These are phyloP conservation scores for Platanthera zijinensis DNA, from an alignment of 106 monocot genomes.

Conservation along the genomic window DNA sequence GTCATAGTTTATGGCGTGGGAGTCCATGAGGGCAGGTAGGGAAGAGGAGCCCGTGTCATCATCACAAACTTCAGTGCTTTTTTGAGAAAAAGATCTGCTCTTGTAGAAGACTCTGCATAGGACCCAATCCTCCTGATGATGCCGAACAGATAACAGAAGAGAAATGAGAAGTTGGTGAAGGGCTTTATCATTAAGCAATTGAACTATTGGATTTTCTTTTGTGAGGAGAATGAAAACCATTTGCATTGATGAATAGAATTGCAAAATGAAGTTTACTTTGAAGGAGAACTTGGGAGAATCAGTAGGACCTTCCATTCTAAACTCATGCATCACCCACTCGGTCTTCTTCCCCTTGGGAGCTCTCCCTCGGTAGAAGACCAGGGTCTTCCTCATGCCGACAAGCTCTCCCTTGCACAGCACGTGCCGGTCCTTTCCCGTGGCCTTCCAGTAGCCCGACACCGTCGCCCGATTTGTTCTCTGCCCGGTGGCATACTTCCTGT, in stretches of 20 bases:
- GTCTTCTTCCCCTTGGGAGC: slow-evolving; percentile 90
- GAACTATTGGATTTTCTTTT: too few relatives aligned
- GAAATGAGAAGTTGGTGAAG: background rate
- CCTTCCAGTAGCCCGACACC: slow-evolving; percentile 77
- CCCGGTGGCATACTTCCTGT: slow-evolving; percentile 61
- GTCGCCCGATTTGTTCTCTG: slow-evolving; percentile 71
- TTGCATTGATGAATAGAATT: too few relatives aligned
- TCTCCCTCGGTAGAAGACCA: slow-evolving; percentile 82
- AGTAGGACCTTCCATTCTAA: slow-evolving; percentile 30
- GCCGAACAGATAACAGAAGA: background rate
- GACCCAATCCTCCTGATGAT: slow-evolving; percentile 83
- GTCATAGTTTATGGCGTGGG: slow-evolving; percentile 29
- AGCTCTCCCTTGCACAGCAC: slow-evolving; percentile 17
- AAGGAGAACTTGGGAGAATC: background rate
- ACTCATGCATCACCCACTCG: slow-evolving; percentile 95
- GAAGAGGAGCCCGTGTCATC: slow-evolving; percentile 36
- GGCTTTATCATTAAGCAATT: too few relatives aligned
- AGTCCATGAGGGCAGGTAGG: slow-evolving; percentile 50
- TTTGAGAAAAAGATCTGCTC: slow-evolving; percentile 29
- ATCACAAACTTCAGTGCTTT: slow-evolving; percentile 10
- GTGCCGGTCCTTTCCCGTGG: slow-evolving; percentile 63
- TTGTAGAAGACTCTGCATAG: slow-evolving; percentile 81
- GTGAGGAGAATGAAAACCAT: too few relatives aligned
- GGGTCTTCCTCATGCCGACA: slow-evolving; percentile 79
- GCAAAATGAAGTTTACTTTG: slow-evolving; percentile 9